Base-by-base conservation (phyloP, 768 basidiomycete genomes). In the Leccinum disarticulatum region DNA sequence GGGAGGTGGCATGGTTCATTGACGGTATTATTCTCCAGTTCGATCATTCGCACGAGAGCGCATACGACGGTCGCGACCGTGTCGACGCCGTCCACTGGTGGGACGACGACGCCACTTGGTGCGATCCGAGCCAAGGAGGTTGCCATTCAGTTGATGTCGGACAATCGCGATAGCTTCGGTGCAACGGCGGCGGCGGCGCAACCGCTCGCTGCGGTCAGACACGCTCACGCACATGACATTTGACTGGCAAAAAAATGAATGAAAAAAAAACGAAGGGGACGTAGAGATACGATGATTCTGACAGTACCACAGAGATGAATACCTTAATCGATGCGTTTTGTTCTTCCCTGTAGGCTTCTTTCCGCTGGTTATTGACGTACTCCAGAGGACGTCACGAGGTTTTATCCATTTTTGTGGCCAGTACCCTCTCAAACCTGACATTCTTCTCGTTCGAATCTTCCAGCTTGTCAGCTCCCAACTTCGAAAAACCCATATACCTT, bases 41-140 rank as follows among this genome's bases (percentile, higher is more conserved):
- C 64, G 10, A 65, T 78, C 28, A 63, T 77, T 57, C 77, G 76
- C 50, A 74, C 73, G 11, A 66, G 76, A 27, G 76, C 76, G 6
- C 72, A 75, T 22, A 77, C 76, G 22, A 69, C 74, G 62, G 59
- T 68, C 52, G 59, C 63, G 14, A 62, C 57, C 13, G 22, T 64
- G 27, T 59, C 70, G 15, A 59, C 62, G 27, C 53, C 57, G 9
- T 55, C 67, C 41, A 11, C 54, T 1, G 54, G 69, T 13, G 58
- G 69, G 9, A 65, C 71, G 50, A 67, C 65, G 9, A 65, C 67
- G 50, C 69, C 65, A 17, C 59, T 88, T 80, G 79, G 77, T 31
- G 69, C 86, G 60, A 90, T 85, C 64, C 88, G 90, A 25, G 83
- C 82, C 58, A 82, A 85, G 64, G 91, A 95, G 83, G 89, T 93